These are phyloP conservation scores for Solanum chilense DNA, from an alignment of 257 asterid genomes.

Conservation along the genomic window DNA sequence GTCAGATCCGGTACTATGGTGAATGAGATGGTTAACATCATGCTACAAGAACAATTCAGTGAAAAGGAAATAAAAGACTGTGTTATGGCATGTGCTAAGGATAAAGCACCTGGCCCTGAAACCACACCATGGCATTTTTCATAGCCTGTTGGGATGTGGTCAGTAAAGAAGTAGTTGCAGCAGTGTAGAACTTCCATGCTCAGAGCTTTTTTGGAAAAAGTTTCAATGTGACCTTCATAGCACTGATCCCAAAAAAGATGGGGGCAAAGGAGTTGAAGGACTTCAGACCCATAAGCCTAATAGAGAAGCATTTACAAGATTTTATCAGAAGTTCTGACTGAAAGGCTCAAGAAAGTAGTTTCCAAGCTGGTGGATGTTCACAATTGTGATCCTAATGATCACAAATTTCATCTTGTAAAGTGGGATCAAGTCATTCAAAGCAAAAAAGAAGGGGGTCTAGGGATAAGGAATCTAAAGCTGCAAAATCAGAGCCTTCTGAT, in stretches of 20 bases:
- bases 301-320: too few relatives aligned
- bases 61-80: background rate
- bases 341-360: too few relatives aligned
- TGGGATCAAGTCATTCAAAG: background rate
- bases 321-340: too few relatives aligned
- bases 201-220: background rate
- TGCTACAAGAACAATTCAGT: background rate
- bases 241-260: background rate
- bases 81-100: background rate
- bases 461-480: background rate
- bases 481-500: background rate
- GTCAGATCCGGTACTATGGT: background rate
- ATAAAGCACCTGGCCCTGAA: background rate
- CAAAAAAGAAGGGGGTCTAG: background rate
- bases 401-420: background rate
- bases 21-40: background rate
- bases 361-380: too few relatives aligned
- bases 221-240: background rate
- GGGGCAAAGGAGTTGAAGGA: background rate
- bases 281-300: too few relatives aligned
- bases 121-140: background rate
- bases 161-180: background rate
- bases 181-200: background rate
- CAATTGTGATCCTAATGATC: background rate
- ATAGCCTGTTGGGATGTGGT: background rate